Base-by-base conservation (phyloP, 2,329 filamentous ascomycete genomes). In the Fusarium torulosum region DNA sequence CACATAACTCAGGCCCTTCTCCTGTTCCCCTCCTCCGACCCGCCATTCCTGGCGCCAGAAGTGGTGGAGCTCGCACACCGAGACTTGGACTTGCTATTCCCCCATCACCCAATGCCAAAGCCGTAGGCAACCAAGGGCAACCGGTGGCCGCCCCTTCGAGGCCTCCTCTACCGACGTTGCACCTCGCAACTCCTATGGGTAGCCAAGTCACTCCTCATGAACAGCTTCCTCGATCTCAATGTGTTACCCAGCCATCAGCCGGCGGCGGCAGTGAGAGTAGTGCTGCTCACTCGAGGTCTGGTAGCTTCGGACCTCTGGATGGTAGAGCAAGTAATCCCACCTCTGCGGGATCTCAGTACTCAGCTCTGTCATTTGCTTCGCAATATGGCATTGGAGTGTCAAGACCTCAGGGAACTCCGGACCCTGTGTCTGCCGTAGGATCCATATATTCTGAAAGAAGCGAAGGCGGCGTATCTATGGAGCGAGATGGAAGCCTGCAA, bases 81-180 rank as follows among this genome's bases (percentile, higher is more conserved):
- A 89, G 91, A 73, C 86, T 98, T 59, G 95, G 94, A 43, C 87
- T 98, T 57, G 92, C 94, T 44, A 98, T 98, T 59, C 95, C 95
- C 37, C 90, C 92, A 1, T 97, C 93, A 35, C 92, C 93, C 47
- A 95, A 89, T 80, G 90, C 85, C 65, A 93, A 94, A 78, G 89
- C 94, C 3, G 88, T 96, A 51, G 87, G 86, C 70, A 84, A 83
- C 70, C 84, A 74, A 67, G 74, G 75, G 72, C 76, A 73, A 72
- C 75, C 73, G 6, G 66, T 71, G 14, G 72, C 75, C 69, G 77
- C 73, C 72, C 75, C 73, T n/a, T 72, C 77, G 25, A 76, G 79
- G 55, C 79, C 92, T 23, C 82, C 88, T 23, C 88, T 92, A 27
- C 94, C 94, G n/a, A 90, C 90, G 60, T 84, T 97, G 44, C 91